Conservation (phyloP, 2,329 filamentous ascomycete species). For the Arthrobotrys conoides region DNA sequence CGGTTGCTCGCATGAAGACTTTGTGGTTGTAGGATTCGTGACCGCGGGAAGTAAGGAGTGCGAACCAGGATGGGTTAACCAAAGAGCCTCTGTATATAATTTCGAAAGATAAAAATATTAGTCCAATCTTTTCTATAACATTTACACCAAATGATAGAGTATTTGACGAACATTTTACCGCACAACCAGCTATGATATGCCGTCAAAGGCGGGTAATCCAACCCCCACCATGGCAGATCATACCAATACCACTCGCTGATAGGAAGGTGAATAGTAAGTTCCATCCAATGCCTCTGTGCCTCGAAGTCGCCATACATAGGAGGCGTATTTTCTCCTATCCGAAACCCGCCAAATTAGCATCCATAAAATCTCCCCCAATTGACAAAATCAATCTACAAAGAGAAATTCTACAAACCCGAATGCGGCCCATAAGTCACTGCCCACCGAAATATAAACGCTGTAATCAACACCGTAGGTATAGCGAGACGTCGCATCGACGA, state of each 20-base stretch:
- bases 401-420: constrained; percentile 75
- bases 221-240: constrained; percentile 95
- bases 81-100: constrained; percentile 73
- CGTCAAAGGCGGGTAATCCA: constrained; percentile 97
- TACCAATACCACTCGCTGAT: constrained; percentile 98
- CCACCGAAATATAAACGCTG: constrained; percentile 92
- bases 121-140: too few relatives aligned
- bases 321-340: constrained; percentile 70
- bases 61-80: constrained; percentile 89
- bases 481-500: constrained; percentile 91
- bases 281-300: constrained; percentile 99
- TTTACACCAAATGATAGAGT: not conserved
- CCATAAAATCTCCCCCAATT: constrained; percentile 49
- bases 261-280: constrained; percentile 89
- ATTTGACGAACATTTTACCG: constrained; percentile 78
- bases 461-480: constrained; percentile 88
- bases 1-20: constrained; percentile 94
- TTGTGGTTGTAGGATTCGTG: constrained; percentile 84
- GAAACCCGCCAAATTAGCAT: constrained; percentile 11
- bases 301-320: constrained; percentile 98
- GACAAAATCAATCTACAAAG: not conserved
- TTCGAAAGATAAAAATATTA: too few relatives aligned
- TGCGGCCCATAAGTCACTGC: constrained; percentile 93
- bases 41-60: constrained; percentile 84
- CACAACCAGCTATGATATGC: constrained; percentile 98